Evolutionary conservation across 352 stramenopile genomes (phyloP), one percentile per base, ranked within the genome.

Genomic region (Pythium coloratum): DNA sequence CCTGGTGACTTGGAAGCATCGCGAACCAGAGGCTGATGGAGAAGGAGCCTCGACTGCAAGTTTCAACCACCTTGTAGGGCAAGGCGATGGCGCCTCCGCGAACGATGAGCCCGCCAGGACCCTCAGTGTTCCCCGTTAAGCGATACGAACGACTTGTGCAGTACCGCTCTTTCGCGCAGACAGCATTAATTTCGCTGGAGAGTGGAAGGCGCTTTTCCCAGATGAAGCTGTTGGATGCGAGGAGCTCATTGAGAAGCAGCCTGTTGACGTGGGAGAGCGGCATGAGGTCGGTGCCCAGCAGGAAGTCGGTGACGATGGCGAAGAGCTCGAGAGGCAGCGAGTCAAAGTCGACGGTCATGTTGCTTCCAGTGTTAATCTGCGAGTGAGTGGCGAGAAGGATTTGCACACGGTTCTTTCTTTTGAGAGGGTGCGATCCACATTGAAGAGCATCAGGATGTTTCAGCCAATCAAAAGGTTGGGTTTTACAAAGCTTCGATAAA

Each of bases 211-310:
- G 62, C 5, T 33, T 53, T 13, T 38, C 13, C 55, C 55, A 64
- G 18, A 62, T 46, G 20, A 18, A 6, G 26, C 6, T 32, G 38
- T 59, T 20, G 3, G 55, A 47, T 7, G 34, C 57, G 38, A 66
- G 57, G 12, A 66, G 49, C 40, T 59, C 49, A 3, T 3, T 20
- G 28, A 57, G 51, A 13, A 71, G 32, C 24, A 16, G 14, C 1
- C n/a, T 36, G 40, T 71, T 65, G 8, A 72, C 58, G 42, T 78
- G 73, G 33, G 69, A 78, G 38, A 76, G 40, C 18, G 38, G 67
- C 26, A 84, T 32, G 26, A 80, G 49, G 14, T 81, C 71, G 32
- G 73, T 38, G 28, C 66, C 71, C 32, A 61, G 40, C 26, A 76
- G 67, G 28, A 72, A 60, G 49, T 57, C 54, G 46, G 62, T 53